Conservation (phyloP, 495 filamentous ascomycete genomes). For the Podospora fimiseda region DNA sequence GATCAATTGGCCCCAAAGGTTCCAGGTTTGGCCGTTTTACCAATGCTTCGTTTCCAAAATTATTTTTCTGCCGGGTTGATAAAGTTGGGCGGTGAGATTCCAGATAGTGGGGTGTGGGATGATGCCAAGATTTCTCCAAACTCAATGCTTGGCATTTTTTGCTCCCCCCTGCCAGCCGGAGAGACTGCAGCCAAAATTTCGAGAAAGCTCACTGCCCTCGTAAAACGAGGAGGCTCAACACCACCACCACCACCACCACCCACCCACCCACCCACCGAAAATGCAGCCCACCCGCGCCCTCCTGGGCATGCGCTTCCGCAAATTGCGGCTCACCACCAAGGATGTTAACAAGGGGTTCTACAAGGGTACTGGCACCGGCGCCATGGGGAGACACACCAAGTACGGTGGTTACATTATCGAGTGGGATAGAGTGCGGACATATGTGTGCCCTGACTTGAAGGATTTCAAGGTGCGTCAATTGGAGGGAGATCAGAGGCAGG, state of each 20-base stretch:
- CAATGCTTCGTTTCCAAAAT: conserved; percentile 7
- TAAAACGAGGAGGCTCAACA: not conserved
- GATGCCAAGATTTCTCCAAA: not conserved
- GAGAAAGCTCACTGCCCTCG: not conserved
- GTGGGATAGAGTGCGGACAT: conserved; percentile 82
- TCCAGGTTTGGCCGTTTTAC: too few species aligned
- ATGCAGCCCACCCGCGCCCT: conserved; percentile 69
- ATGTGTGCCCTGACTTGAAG: conserved; percentile 66
- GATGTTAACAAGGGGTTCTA: conserved; percentile 89
- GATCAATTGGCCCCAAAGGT: too few species aligned
- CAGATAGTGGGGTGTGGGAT: conserved; percentile 1
- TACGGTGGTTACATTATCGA: conserved; percentile 79
- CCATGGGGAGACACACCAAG: conserved; percentile 80
- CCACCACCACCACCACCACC: not conserved
- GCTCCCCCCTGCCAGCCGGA: not conserved
- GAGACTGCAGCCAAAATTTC: conserved; percentile 9
- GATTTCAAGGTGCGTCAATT: conserved; percentile 66
- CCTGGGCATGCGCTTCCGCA: conserved; percentile 54
- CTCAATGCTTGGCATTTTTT: not conserved
- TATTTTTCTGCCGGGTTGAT: conserved; percentile 25
- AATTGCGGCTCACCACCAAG: conserved; percentile 79
- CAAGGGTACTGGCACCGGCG: conserved; percentile 86
- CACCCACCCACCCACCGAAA: too few species aligned
- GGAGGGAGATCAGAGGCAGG: too few species aligned
- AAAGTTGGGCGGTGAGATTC: conserved; percentile 27